These are phyloP conservation scores for Brettanomyces naardenensis DNA, from an alignment of 805 yeast species.

Conservation along the genomic window DNA sequence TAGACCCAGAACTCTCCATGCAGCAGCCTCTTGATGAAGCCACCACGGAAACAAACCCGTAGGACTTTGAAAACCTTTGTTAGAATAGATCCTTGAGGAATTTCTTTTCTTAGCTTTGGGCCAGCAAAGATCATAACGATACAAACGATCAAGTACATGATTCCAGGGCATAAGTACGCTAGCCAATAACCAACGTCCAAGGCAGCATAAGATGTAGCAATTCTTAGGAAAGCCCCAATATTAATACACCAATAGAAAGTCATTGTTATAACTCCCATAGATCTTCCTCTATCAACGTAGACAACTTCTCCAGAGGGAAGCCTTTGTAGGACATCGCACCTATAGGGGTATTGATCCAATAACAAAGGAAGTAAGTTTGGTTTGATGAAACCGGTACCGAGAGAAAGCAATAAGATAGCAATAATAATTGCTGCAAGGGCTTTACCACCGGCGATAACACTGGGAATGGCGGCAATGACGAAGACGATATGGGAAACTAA, in stretches of 20 bases:
- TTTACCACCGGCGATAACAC: conserved; percentile 31
- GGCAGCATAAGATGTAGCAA: conserved; percentile 45
- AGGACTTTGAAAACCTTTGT: conserved; percentile 34
- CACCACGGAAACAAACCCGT: conserved; percentile 33
- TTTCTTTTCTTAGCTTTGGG: conserved; percentile 26
- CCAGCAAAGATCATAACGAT: conserved; percentile 32
- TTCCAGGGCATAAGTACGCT: conserved; percentile 46
- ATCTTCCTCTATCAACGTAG: conserved; percentile 40
- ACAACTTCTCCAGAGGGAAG: conserved; percentile 60
- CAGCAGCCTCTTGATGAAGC: conserved; percentile 33
- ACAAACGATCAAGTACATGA: conserved; percentile 47
- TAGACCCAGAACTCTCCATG: conserved; percentile 38
- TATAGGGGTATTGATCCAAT: conserved; percentile 57
- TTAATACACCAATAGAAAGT: conserved; percentile 49
- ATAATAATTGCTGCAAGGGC: conserved; percentile 32
- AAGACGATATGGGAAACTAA: conserved; percentile 39
- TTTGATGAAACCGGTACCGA: conserved; percentile 47
- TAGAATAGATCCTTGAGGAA: conserved; percentile 40
- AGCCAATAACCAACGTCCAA: conserved; percentile 48
- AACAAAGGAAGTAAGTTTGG: conserved; percentile 43
- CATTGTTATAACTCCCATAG: conserved; percentile 32
- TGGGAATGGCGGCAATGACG: conserved; percentile 41
- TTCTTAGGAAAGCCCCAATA: conserved; percentile 44
- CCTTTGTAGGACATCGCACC: conserved; percentile 50
- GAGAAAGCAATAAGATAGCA: conserved; percentile 31